Conservation (phyloP, 2,329 filamentous ascomycete genomes). For the Beauveria brongniartii region DNA sequence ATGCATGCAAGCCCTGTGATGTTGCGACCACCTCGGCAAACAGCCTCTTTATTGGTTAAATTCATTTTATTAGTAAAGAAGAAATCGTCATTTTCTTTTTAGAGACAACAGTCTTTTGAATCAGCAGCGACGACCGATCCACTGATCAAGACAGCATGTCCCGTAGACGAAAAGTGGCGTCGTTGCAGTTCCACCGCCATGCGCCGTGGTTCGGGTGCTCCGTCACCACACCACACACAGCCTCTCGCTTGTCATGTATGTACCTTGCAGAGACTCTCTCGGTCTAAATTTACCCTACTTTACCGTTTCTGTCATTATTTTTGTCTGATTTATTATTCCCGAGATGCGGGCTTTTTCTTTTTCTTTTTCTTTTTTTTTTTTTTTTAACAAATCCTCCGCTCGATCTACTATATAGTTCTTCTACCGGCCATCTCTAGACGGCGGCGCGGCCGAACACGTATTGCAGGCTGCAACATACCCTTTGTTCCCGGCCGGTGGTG, state of each 20-base stretch:
- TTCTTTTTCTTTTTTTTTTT: no score
- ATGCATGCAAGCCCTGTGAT: no score
- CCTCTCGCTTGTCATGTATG: background rate
- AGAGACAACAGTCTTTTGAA: background rate
- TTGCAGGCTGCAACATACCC: background rate
- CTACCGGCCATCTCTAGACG: no score
- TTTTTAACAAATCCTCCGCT: no score
- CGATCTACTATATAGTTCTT: no score
- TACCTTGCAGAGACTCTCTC: background rate
- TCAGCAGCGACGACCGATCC: background rate
- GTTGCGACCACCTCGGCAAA: no score
- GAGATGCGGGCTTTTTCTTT: background rate
- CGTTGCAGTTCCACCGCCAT: background rate
- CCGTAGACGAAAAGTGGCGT: slow-evolving; percentile 2
- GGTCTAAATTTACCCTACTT: no score
- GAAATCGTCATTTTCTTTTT: background rate
- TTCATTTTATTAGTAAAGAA: no score
- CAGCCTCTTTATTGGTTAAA: no score
- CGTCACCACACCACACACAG: background rate
- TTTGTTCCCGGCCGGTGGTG: background rate
- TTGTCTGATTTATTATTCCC: background rate
- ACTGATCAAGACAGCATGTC: slow-evolving; percentile 2
- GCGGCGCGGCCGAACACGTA: no score
- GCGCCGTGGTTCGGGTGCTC: background rate
- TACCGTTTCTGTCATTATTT: background rate